Evolutionary conservation across 306 rosid species (phyloP), one percentile per base, ranked within the genome.

Genomic region (Senna tora): DNA sequence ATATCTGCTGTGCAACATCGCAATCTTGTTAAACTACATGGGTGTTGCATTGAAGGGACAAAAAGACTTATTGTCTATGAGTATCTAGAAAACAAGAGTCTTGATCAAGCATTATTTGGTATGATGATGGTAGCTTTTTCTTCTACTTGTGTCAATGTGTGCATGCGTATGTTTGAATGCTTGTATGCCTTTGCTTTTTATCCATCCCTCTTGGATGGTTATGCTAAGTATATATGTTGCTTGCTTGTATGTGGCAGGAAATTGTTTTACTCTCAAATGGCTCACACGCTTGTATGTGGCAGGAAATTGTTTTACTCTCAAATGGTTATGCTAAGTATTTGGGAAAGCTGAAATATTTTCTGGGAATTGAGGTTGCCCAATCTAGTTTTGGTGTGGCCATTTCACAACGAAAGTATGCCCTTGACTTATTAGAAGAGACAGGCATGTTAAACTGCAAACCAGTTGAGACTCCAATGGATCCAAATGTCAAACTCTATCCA

Each of bases 61-160:
- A 82, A 86, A 61, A 73, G 86, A 50, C 96, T 90, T 73, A 92
- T 92, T 46, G 94, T 92, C 19, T 92, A 88, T 8, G 95, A 92
- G 83, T 92, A 76, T 75, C 84, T 90, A 5, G 94, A 90, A 75
- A 92, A 92, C 67, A 92, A 85, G 79, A 90, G 96, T 71, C 92
- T 90, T 71, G 96, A 88, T 81, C 95, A 86, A 88, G 96, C 92
- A 64, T 41, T 92, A 67, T 92, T 92, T 79, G 96, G 96, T 92
- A 86, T 32, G 84, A 46, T 54, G 62, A 71, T 9, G 70, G 5
- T 6, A 74, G 20, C 21, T 39, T 50, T 41, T 49, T n/a, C 34
- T 63, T 1, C 5, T 67, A 6, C 6, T 4, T 43, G 5, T 41
- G 60, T 39, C 3, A 58, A 13, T 7, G n/a, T n/a, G 4, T 47